These are phyloP conservation scores for Umbelopsis vinacea DNA, from an alignment of 192 early-diverging fungal genomes.

Conservation along the genomic window DNA sequence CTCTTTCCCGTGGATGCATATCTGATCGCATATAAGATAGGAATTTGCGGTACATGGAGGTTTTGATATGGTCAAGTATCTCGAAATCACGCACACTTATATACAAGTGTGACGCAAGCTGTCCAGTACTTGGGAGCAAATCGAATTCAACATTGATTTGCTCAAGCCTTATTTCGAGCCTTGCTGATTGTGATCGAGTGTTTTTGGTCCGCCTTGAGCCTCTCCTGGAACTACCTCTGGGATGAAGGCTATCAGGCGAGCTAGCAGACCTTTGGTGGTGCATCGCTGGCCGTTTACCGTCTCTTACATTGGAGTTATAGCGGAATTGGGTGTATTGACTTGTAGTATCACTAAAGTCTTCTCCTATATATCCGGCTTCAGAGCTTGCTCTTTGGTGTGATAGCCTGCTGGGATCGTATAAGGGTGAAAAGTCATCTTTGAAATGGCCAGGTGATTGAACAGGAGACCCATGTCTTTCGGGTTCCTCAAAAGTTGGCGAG, in stretches of 20 bases:
- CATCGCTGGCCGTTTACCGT: conserved; percentile 18
- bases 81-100: conserved; percentile 67
- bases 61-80: conserved; percentile 76
- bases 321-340: conserved; percentile 41
- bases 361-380: conserved; percentile 28
- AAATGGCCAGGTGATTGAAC: not conserved
- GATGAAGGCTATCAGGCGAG: not conserved
- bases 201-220: not conserved
- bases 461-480: not conserved
- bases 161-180: conserved; percentile 60
- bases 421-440: not conserved
- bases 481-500: not conserved
- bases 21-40: conserved; percentile 67
- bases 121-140: conserved; percentile 46
- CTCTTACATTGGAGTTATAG: conserved; percentile 23
- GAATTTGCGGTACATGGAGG: conserved; percentile 81
- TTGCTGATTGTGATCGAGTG: conserved; percentile 45
- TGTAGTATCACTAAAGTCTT: conserved; percentile 41
- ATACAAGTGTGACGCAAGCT: conserved; percentile 52
- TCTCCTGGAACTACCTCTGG: not conserved
- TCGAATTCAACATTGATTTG: conserved; percentile 60
- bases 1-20: conserved; percentile 58
- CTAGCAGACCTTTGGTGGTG: conserved; percentile 22
- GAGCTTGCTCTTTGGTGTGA: conserved; percentile 8
- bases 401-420: not conserved